Base-by-base conservation (phyloP, 139 green algal genomes). In the Diplosphaera chodatii region DNA sequence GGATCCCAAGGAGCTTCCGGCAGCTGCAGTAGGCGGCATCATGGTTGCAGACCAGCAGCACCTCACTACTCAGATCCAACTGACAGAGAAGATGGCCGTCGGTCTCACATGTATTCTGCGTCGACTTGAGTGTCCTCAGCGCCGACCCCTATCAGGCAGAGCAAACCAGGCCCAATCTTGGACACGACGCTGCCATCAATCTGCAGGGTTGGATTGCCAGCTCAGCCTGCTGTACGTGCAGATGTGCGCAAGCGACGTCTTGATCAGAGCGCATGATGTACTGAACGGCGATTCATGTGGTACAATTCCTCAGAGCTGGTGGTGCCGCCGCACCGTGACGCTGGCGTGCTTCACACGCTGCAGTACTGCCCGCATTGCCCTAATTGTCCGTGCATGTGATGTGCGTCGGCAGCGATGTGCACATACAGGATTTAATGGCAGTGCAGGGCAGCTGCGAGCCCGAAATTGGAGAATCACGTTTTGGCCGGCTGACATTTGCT, bases 61-160 rank as follows among this genome's bases (percentile, higher is more conserved):
- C n/a, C n/a, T n/a, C n/a, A n/a, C n/a, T n/a, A n/a, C n/a, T n/a
- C n/a, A n/a, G n/a, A n/a, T n/a, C n/a, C n/a, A n/a, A n/a, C n/a
- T n/a, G n/a, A n/a, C n/a, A n/a, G n/a, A n/a, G n/a, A n/a, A n/a
- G n/a, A n/a, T n/a, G n/a, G n/a, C n/a, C n/a, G n/a, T 18, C 15
- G n/a, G 3, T 64, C 81, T 69, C 66, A 88, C 84, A 90, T 74
- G 74, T 79, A 90, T 0, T 90, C 85, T 16, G 79, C 73, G 64
- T 91, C 83, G 25, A 66, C 67, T 0, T 80, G 69, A 8, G 73
- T 79, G 72, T 91, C 86, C 1, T 69, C 81, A 23, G 62, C 62
- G 6, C 66, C 65, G 0, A 90, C 27, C 18, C 86, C 86, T 40
- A 91, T 79, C 4, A 92, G 68, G 65, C 82, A 90, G 4, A 92